These are phyloP conservation scores for Astragalus glycyphyllos DNA, from an alignment of 306 rosid species.

Conservation along the genomic window DNA sequence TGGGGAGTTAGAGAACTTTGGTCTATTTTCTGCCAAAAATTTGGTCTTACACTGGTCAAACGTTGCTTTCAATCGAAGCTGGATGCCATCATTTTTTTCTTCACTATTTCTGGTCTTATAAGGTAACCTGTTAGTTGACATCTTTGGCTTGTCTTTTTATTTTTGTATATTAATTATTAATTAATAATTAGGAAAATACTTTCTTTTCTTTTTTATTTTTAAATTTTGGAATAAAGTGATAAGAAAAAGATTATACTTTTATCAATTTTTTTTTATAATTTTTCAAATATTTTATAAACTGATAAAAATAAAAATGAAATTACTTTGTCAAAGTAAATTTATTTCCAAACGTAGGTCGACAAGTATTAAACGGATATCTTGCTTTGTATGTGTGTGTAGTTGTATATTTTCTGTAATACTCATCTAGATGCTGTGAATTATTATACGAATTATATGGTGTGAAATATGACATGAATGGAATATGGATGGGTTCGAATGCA, in stretches of 20 bases:
- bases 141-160: neutral
- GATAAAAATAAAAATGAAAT: too few species aligned
- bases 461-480: neutral
- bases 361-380: too few species aligned
- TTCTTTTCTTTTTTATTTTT: too few species aligned
- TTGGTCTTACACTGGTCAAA: constrained; percentile 35
- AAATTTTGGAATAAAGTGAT: too few species aligned
- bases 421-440: too few species aligned
- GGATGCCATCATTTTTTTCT: constrained; percentile 26
- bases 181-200: too few species aligned
- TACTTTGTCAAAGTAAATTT: neutral
- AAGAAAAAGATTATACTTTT: too few species aligned
- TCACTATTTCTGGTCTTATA: neutral
- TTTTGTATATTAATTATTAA: neutral
- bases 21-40: neutral
- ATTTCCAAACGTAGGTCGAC: neutral
- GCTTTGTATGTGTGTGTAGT: too few species aligned
- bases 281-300: too few species aligned
- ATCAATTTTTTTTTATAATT: neutral
- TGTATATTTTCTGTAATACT: too few species aligned
- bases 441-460: neutral
- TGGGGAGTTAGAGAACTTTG: constrained; percentile 9
- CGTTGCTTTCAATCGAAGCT: constrained; percentile 51
- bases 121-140: neutral
- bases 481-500: constrained; percentile 1